A percentile compares a stretch with the other conserved stretches of the same genome.
These are phyloP conservation scores for Logfia minima DNA, from an alignment of 129 eudicot species.

Conservation along the genomic window DNA sequence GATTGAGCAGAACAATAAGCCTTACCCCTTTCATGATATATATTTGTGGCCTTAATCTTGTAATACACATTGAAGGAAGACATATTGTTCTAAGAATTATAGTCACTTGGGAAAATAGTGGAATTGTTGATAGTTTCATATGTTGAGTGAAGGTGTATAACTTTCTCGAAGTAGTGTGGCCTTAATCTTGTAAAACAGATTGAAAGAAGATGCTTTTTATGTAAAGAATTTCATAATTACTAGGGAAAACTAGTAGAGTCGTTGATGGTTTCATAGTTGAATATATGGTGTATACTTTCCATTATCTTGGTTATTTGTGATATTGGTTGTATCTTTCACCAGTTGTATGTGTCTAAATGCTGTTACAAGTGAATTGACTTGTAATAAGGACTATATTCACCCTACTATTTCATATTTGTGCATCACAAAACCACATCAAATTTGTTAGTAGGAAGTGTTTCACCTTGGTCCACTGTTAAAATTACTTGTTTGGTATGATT, in stretches of 20 bases:
- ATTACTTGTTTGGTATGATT: neutral
- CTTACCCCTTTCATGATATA: neutral
- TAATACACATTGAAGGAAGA: neutral
- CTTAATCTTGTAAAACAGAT: too few relatives aligned
- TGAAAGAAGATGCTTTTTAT: too few relatives aligned
- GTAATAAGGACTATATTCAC: neutral
- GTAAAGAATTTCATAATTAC: too few relatives aligned
- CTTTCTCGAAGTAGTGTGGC: too few relatives aligned
- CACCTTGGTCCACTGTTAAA: neutral
- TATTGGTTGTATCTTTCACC: neutral
- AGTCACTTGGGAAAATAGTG: neutral
- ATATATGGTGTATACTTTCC: too few relatives aligned
- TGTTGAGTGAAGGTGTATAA: too few relatives aligned
- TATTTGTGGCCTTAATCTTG: neutral
- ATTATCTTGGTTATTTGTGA: too few relatives aligned
- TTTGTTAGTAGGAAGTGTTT: neutral
- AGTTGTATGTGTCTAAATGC: neutral
- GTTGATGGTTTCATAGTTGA: too few relatives aligned
- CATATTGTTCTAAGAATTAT: neutral
- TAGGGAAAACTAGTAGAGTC: too few relatives aligned
- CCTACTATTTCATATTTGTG: neutral
- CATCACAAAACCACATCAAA: neutral
- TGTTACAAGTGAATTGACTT: neutral
- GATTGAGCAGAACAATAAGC: constrained; percentile 7
- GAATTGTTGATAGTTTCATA: neutral